These are phyloP conservation scores for Breynia disticha DNA, from an alignment of 441 rosid genomes.

Conservation along the genomic window DNA sequence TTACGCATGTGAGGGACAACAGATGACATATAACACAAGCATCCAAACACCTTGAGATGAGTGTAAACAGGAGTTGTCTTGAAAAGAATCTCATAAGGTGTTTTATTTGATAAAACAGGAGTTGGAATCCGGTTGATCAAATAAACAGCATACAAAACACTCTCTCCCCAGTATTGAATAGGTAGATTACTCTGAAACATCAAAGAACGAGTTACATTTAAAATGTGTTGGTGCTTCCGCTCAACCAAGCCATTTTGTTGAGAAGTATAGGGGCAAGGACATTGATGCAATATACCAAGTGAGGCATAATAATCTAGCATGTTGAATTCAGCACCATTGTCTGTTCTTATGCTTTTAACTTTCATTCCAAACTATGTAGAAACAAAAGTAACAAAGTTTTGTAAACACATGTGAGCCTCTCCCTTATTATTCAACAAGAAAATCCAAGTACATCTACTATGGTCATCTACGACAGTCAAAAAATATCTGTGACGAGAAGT, in stretches of 20 bases:
- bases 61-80: too few relatives aligned
- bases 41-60: neutral
- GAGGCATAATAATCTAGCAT: neutral
- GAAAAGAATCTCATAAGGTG: neutral
- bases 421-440: neutral
- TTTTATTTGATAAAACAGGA: neutral
- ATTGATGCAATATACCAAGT: neutral
- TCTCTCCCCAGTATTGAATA: neutral
- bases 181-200: neutral
- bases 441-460: neutral
- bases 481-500: neutral
- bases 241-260: slow-evolving; percentile 4
- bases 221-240: neutral
- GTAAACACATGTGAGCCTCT: neutral
- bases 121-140: neutral
- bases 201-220: neutral
- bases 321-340: neutral
- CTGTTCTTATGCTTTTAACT: neutral
- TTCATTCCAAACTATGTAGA: neutral
- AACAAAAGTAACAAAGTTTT: neutral
- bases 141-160: neutral
- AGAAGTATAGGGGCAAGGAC: neutral
- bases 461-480: neutral
- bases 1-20: neutral
- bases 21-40: neutral